These are phyloP conservation scores for Thermomyces lanuginosus DNA, from an alignment of 2,329 filamentous ascomycete genomes.

Conservation along the genomic window DNA sequence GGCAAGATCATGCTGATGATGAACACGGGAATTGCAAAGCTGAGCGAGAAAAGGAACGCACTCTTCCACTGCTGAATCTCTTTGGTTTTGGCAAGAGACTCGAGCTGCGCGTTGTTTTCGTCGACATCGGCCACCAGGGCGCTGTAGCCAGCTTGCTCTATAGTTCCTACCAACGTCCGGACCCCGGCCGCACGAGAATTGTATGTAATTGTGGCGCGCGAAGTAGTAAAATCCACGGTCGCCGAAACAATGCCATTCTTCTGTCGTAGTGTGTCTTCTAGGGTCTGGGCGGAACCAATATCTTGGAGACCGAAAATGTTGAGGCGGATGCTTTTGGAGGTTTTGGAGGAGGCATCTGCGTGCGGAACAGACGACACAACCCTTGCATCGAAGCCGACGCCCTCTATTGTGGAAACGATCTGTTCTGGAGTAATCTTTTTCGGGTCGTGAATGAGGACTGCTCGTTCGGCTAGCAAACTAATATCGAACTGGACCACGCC, in stretches of 20 bases:
- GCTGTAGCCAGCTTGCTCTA: slow-evolving; percentile 74
- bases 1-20: slow-evolving; percentile 85
- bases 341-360: slow-evolving; percentile 36
- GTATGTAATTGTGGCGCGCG: slow-evolving; percentile 58
- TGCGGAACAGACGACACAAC: slow-evolving; percentile 61
- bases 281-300: slow-evolving; percentile 49
- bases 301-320: slow-evolving; percentile 70
- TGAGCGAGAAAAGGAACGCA: slow-evolving; percentile 60
- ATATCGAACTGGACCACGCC: slow-evolving; percentile 86
- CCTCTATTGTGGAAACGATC: slow-evolving; percentile 71
- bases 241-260: slow-evolving; percentile 59
- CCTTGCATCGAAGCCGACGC: slow-evolving; percentile 72
- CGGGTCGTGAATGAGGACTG: slow-evolving; percentile 70
- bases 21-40: slow-evolving; percentile 81
- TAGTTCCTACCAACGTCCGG: slow-evolving; percentile 60
- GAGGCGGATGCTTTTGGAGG: slow-evolving; percentile 51
- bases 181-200: slow-evolving; percentile 58
- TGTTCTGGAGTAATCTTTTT: slow-evolving; percentile 52
- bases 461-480: slow-evolving; percentile 79
- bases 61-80: slow-evolving; percentile 87
- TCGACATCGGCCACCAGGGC: slow-evolving; percentile 79
- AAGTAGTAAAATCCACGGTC: slow-evolving; percentile 55
- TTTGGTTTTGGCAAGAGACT: slow-evolving; percentile 87
- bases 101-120: slow-evolving; percentile 90
- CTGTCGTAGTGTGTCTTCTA: slow-evolving; percentile 52